A percentile compares a stretch with the other conserved stretches of the same genome.
phyloP scores from a whole-genome alignment of 1,284 basidiomycete genomes.

The Apiotrichum siamense region DNA sequence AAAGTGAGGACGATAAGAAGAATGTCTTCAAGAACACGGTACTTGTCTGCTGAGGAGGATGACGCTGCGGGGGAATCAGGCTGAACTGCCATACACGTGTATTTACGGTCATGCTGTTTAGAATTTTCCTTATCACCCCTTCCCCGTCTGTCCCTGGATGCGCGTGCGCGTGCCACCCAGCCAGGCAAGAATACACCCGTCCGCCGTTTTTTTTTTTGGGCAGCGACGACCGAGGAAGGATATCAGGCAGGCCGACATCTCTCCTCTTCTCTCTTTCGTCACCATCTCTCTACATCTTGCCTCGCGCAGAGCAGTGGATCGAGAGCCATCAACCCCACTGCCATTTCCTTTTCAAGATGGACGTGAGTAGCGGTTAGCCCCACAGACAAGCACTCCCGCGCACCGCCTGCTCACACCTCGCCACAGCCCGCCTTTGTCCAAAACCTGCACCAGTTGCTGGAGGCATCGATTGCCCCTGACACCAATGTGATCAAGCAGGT shows the following conservation, averaged over 20 bases:
- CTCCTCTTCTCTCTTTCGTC: conserved; percentile 2
- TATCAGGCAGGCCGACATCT: no score
- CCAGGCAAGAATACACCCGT: no score
- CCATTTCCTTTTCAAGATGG: conserved; percentile 14
- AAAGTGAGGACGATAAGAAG: no score
- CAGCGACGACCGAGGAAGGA: no score
- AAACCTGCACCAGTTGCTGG: conserved; percentile 72
- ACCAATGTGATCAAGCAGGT: conserved; percentile 82
- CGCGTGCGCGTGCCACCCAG: no score
- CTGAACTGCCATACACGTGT: not conserved
- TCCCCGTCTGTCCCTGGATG: not conserved
- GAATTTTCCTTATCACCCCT: no score
- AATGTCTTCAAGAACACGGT: no score
- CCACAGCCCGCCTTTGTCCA: conserved; percentile 48
- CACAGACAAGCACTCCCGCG: not conserved
- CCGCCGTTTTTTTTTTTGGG: no score
- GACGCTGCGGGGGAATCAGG: no score
- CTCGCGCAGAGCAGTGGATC: not conserved
- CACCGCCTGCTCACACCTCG: not conserved
- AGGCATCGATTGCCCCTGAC: conserved; percentile 78
- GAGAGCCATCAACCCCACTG: no score
- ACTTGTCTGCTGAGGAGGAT: not conserved
- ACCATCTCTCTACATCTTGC: conserved; percentile 1
- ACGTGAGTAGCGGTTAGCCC: conserved; percentile 14
- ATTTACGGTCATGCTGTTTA: not conserved